Evolutionary conservation across 2,329 filamentous ascomycete genomes (phyloP), one percentile per base, ranked within the genome.

Genomic region (Ascochyta pisi): DNA sequence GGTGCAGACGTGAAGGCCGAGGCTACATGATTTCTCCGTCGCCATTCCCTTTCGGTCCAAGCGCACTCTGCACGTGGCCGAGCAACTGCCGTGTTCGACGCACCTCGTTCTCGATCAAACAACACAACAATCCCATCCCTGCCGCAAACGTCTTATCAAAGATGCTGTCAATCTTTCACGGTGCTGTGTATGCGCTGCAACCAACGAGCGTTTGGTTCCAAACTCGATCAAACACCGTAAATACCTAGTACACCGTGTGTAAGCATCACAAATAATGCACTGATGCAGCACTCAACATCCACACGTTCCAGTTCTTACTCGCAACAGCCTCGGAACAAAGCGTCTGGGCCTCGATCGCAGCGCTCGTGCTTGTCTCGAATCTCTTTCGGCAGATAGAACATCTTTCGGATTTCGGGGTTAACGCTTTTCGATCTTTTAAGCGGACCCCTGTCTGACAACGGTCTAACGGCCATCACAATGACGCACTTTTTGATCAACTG

Each of bases 381-480:
- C 27, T 37, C 13, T 37, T 16, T 41, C 24, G 52, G 52, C 41
- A 50, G 41, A 46, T 35, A 13, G 7, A 22, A 42, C 50, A 35
- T 46, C 40, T 33, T 23, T 50, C 35, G 53, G 37, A 22, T 37
- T 34, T 50, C 37, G 31, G 46, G 31, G 31, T 39, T 46, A 48
- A 43, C 38, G 27, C 19, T 43, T 19, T 35, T 47, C 26, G 47
- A 46, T 31, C 35, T 37, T 19, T 27, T 7, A 31, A 45, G 46
- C 23, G 46, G 40, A 49, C 47, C 53, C 53, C 42, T 50, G 47
- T 43, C 10, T 22, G 31, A 24, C 19, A 47, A 47, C 47, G 35
- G 19, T 56, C 24, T 31, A 45, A 56, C 46, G 29, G 41, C 26
- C 53, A 51, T 50, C 53, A 51, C 39, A 29, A 52, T 57, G 54